Conservation (phyloP, 2,329 filamentous ascomycete genomes). For the Orbilia oligospora region DNA sequence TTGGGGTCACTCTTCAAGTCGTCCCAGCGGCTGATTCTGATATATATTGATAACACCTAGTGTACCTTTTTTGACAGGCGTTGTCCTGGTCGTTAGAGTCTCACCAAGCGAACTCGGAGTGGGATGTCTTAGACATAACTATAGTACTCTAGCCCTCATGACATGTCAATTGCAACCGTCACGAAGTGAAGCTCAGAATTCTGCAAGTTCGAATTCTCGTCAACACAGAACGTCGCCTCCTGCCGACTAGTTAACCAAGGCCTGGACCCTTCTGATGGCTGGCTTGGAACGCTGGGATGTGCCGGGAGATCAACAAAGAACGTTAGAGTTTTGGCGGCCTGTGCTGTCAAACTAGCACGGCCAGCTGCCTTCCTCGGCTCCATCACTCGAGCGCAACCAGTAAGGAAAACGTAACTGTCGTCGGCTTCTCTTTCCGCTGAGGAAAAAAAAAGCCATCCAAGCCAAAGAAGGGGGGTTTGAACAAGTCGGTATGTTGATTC, state of each 20-base stretch:
- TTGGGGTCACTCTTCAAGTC: neutral
- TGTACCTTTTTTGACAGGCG: conserved; percentile 16
- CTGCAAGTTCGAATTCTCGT: conserved; percentile 1
- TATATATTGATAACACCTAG: conserved; percentile 35
- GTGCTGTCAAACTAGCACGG: conserved; percentile 55
- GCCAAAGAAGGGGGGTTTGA: conserved; percentile 25
- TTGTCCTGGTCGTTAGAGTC: conserved; percentile 43
- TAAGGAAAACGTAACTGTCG: conserved; percentile 23
- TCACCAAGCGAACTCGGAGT: conserved; percentile 47
- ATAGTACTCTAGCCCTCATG: conserved; percentile 8
- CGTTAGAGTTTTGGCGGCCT: conserved; percentile 30
- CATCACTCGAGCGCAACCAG: conserved; percentile 46
- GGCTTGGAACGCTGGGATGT: conserved; percentile 40
- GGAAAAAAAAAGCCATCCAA: conserved; percentile 45
- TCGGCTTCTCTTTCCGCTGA: conserved; percentile 55
- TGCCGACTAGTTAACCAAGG: conserved; percentile 19
- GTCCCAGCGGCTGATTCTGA: conserved; percentile 41
- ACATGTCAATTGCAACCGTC: conserved; percentile 5
- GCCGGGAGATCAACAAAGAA: conserved; percentile 59
- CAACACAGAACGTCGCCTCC: conserved; percentile 13
- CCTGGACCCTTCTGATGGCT: conserved; percentile 23
- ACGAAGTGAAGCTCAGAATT: conserved; percentile 9
- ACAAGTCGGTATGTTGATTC: conserved; percentile 24
- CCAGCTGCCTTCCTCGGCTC: conserved; percentile 43
- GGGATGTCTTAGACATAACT: conserved; percentile 50